Percentiles rank a stretch among this genome's conserved stretches.
These are phyloP conservation scores for Perilla frutescens DNA, from an alignment of 257 asterid species.

Conservation along the genomic window DNA sequence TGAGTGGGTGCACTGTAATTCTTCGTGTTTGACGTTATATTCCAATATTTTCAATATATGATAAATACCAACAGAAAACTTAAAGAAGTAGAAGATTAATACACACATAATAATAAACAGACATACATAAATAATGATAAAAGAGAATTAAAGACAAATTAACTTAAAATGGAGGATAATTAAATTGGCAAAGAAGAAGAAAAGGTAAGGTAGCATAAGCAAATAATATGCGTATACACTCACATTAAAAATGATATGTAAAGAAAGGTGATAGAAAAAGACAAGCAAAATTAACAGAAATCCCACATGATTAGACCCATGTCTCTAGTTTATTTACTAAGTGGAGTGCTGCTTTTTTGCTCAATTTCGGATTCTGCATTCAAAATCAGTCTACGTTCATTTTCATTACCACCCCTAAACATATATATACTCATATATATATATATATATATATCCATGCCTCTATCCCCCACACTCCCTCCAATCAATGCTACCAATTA, in stretches of 20 bases:
- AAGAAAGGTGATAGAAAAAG: constrained; percentile 25
- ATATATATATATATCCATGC: constrained; percentile 8
- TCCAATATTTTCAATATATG: no score
- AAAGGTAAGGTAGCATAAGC: no score
- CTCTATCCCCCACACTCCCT: constrained; percentile 9
- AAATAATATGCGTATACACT: neutral
- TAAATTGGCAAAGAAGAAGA: no score
- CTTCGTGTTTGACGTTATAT: no score
- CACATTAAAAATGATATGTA: neutral
- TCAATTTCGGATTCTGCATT: constrained; percentile 28
- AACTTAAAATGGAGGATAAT: no score
- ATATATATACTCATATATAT: neutral
- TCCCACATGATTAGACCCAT: constrained; percentile 37
- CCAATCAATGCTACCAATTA: neutral
- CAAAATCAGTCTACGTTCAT: constrained; percentile 47
- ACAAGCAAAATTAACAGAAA: constrained; percentile 32
- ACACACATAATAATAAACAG: no score
- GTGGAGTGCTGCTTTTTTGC: constrained; percentile 38
- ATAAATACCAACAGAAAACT: no score
- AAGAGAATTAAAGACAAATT: no score
- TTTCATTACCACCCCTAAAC: neutral
- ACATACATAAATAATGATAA: no score
- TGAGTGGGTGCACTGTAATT: no score
- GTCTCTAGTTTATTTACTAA: constrained; percentile 33
- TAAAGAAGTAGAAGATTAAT: no score